Percentiles rank a stretch among this genome's conserved stretches.
Conservation (phyloP, 805 yeast species). For the Hanseniaspora guilliermondii region DNA sequence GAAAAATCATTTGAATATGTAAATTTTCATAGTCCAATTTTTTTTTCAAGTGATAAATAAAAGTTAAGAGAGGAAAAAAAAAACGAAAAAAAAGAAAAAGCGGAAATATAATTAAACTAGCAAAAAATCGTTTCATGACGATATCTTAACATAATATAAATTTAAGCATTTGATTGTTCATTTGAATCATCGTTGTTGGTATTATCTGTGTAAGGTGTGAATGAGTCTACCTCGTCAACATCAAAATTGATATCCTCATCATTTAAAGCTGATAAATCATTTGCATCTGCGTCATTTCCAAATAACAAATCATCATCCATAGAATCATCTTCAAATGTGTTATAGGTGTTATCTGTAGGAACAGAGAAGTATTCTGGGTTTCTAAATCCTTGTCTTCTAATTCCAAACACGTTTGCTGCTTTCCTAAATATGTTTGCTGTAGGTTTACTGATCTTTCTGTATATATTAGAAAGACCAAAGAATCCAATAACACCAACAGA, state of each 20-base stretch:
- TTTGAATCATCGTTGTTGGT: not conserved
- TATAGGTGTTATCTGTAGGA: slow-evolving; percentile 24
- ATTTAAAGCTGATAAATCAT: slow-evolving; percentile 34
- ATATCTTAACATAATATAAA: too few species aligned
- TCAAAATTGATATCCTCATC: slow-evolving; percentile 28
- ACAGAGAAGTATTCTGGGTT: slow-evolving; percentile 14
- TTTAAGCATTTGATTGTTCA: not conserved
- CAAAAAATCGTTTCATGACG: too few species aligned
- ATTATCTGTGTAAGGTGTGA: slow-evolving; percentile 16
- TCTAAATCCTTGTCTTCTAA: slow-evolving; percentile 8
- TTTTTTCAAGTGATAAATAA: not conserved
- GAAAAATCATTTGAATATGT: too few species aligned
- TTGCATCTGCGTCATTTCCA: slow-evolving; percentile 38
- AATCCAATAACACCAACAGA: slow-evolving; percentile 41
- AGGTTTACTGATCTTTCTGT: slow-evolving; percentile 13
- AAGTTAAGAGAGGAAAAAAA: not conserved
- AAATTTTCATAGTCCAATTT: too few species aligned
- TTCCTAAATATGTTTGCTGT: not conserved
- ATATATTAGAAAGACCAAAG: slow-evolving; percentile 28
- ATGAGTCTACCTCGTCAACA: slow-evolving; percentile 21
- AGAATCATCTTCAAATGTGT: slow-evolving; percentile 25
- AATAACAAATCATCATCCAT: slow-evolving; percentile 28
- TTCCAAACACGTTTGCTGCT: slow-evolving; percentile 3
- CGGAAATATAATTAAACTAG: not conserved
- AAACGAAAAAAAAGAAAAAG: not conserved